A percentile compares a stretch with the other conserved stretches of the same genome.
Evolutionary conservation across 2,329 filamentous ascomycete species (phyloP).

Genomic region (Epichloe festucae): DNA sequence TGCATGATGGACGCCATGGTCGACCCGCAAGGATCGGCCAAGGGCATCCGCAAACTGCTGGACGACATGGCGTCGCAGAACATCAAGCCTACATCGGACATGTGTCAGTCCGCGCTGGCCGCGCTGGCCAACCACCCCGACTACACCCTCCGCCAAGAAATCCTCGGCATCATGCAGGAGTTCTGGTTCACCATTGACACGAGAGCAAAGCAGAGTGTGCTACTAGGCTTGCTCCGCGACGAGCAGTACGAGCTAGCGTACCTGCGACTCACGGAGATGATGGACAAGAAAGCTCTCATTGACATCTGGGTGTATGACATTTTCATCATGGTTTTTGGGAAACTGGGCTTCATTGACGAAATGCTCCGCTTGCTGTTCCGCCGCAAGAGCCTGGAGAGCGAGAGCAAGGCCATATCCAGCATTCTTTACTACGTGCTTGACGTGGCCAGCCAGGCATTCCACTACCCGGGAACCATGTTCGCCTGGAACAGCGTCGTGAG

Average conservation of each 20-base stretch:
- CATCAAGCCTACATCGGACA: conserved; percentile 49
- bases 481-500: conserved; percentile 58
- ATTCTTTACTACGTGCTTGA: conserved; percentile 67
- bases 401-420: conserved; percentile 28
- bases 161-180: conserved; percentile 61
- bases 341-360: conserved; percentile 63
- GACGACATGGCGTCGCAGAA: conserved; percentile 54
- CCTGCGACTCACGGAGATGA: conserved; percentile 54
- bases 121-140: conserved; percentile 75
- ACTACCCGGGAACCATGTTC: conserved; percentile 51
- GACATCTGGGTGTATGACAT: conserved; percentile 68
- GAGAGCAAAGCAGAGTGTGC: conserved; percentile 53
- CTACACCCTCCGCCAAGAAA: conserved; percentile 57
- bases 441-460: conserved; percentile 49
- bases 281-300: conserved; percentile 38
- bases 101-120: conserved; percentile 61
- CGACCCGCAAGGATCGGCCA: conserved; percentile 52
- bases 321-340: conserved; percentile 60
- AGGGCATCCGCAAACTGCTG: conserved; percentile 49
- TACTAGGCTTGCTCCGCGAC: conserved; percentile 66
- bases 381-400: conserved; percentile 26
- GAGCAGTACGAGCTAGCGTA: conserved; percentile 73
- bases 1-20: conserved; percentile 62
- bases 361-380: conserved; percentile 54
- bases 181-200: conserved; percentile 44